Conservation (phyloP, 1,139 yeast species). For the Saccharomyces hybrid region DNA sequence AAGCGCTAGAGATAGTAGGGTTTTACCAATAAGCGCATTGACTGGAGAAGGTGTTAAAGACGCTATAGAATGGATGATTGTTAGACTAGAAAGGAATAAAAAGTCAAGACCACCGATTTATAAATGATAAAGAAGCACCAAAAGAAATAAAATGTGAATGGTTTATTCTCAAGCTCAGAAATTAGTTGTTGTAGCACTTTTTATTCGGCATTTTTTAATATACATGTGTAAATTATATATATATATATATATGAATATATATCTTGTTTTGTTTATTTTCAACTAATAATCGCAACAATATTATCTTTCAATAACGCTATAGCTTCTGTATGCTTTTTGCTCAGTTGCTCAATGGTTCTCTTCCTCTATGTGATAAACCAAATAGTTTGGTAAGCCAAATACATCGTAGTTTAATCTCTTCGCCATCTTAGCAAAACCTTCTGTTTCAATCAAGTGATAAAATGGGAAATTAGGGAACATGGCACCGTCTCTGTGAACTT, state of each 20-base stretch:
- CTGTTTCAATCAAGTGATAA: constrained; percentile 93
- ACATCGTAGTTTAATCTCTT: constrained; percentile 87
- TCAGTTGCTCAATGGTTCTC: constrained; percentile 26
- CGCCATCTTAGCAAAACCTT: constrained; percentile 98
- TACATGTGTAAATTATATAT: neutral
- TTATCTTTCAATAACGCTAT: neutral
- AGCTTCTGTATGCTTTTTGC: neutral
- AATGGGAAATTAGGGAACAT: constrained; percentile 99
- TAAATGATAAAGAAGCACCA: constrained; percentile 12
- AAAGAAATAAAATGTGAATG: neutral
- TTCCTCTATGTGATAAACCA: constrained; percentile 81
- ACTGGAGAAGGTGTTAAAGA: constrained; percentile 82
- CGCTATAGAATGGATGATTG: constrained; percentile 82
- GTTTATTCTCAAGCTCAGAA: neutral
- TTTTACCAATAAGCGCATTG: constrained; percentile 81
- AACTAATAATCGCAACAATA: neutral
- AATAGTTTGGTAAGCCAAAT: constrained; percentile 86
- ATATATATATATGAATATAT: constrained; percentile 2
- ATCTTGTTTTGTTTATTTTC: neutral
- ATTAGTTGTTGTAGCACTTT: neutral
- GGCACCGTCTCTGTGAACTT: constrained; percentile 97
- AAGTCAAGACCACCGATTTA: constrained; percentile 57
- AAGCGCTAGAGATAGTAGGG: constrained; percentile 85
- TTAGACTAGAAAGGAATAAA: constrained; percentile 72
- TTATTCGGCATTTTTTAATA: neutral